Conservation (phyloP, 495 filamentous ascomycete species). For the Lasiosphaeria miniovina region DNA sequence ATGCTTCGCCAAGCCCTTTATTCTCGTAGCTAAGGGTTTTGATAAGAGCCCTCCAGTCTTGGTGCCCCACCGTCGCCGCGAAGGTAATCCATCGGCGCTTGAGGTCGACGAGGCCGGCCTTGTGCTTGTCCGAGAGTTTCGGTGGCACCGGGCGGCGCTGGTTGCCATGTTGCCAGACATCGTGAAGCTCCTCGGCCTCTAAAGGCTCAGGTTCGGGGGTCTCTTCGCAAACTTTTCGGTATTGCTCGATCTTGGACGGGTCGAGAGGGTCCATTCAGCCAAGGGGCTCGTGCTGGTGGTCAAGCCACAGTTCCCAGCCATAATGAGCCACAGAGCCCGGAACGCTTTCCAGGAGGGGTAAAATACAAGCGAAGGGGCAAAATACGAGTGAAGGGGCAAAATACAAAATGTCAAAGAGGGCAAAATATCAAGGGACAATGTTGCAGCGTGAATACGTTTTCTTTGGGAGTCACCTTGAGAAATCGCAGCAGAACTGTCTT, state of each 20-base stretch:
- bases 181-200: conserved; percentile 10
- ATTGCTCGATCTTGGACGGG: conserved; percentile 15
- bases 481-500: too few species aligned
- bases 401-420: conserved; percentile 8
- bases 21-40: conserved; percentile 19
- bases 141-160: conserved; percentile 13
- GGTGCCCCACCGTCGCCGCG: conserved; percentile 4
- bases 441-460: too few species aligned
- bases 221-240: conserved; percentile 16
- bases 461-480: too few species aligned
- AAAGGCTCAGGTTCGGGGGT: conserved; percentile 19
- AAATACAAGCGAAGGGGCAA: too few species aligned
- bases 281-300: conserved; percentile 10
- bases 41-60: conserved; percentile 14
- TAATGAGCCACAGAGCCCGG: too few species aligned
- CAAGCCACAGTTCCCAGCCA: conserved; percentile 8
- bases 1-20: conserved; percentile 18
- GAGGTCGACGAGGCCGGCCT: conserved; percentile 14
- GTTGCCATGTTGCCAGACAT: conserved; percentile 19
- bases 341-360: too few species aligned
- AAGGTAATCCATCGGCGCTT: conserved; percentile 16
- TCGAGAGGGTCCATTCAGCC: conserved; percentile 14
- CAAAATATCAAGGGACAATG: conserved; percentile 9
- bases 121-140: conserved; percentile 18
- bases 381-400: conserved; percentile 5